Percentiles rank a stretch among this genome's conserved stretches.
Conservation (phyloP, 148 eudicot genomes). For the Rhododendron ferrugineum region DNA sequence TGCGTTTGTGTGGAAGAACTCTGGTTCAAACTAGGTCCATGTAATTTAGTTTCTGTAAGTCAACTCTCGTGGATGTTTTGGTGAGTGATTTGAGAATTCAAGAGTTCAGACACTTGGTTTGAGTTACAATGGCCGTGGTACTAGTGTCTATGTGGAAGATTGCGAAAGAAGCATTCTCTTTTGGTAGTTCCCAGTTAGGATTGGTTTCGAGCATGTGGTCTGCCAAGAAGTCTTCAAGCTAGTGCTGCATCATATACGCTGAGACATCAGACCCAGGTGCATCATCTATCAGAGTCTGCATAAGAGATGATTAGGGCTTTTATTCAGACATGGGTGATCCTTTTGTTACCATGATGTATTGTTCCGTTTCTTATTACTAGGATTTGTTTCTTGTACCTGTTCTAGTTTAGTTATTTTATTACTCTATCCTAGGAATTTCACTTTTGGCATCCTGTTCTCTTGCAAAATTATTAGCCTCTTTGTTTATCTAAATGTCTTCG, state of each 20-base stretch:
- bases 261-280: background rate
- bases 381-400: background rate
- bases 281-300: background rate
- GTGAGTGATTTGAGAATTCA: background rate
- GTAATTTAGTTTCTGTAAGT: background rate
- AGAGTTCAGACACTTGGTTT: background rate
- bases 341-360: background rate
- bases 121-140: background rate
- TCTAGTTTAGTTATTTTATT: background rate
- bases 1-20: background rate
- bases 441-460: background rate
- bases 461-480: background rate
- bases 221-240: background rate
- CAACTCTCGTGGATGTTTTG: background rate
- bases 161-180: background rate
- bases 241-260: background rate
- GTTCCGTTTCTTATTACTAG: background rate
- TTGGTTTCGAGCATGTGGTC: background rate
- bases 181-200: background rate
- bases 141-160: background rate
- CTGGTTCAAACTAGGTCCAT: background rate
- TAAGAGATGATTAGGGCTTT: background rate
- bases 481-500: background rate
- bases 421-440: background rate
- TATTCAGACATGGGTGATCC: background rate